Evolutionary conservation across 2,329 filamentous ascomycete species (phyloP).

Genomic region (Colletotrichum theobromicola): DNA sequence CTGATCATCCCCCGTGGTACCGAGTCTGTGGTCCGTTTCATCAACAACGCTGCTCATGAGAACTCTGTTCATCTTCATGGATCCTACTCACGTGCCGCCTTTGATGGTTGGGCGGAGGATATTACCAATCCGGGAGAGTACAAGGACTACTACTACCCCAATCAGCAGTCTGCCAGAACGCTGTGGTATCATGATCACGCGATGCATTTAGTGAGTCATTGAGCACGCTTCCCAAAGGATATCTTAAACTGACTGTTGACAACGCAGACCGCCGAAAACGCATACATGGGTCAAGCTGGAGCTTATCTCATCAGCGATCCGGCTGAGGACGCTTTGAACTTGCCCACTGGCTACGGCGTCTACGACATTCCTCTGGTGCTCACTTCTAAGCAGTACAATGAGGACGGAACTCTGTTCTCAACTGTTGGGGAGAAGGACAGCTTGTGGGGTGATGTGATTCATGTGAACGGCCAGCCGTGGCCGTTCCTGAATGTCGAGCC

Average conservation of each 20-base stretch:
- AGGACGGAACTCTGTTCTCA: constrained; percentile 53
- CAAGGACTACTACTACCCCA: constrained; percentile 69
- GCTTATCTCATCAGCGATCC: constrained; percentile 59
- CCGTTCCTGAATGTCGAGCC: background rate
- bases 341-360: constrained; percentile 53
- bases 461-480: constrained; percentile 37
- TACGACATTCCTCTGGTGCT: constrained; percentile 60
- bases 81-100: constrained; percentile 49
- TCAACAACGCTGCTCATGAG: constrained; percentile 50
- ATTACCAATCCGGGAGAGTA: constrained; percentile 54
- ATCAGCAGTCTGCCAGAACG: constrained; percentile 54
- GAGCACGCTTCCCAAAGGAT: background rate
- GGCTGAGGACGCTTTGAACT: constrained; percentile 49
- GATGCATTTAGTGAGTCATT: constrained; percentile 21
- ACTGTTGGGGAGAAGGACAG: constrained; percentile 47
- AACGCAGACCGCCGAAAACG: constrained; percentile 55
- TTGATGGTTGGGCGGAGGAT: constrained; percentile 59
- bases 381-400: constrained; percentile 55
- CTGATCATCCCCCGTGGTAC: constrained; percentile 48
- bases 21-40: constrained; percentile 53
- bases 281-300: constrained; percentile 61
- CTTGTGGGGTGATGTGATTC: constrained; percentile 62
- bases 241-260: background rate
- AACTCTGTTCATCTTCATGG: constrained; percentile 62
- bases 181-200: constrained; percentile 63